Evolutionary conservation across 1,284 basidiomycete species (phyloP).

Genomic region (Ganoderma leucocontextum): DNA sequence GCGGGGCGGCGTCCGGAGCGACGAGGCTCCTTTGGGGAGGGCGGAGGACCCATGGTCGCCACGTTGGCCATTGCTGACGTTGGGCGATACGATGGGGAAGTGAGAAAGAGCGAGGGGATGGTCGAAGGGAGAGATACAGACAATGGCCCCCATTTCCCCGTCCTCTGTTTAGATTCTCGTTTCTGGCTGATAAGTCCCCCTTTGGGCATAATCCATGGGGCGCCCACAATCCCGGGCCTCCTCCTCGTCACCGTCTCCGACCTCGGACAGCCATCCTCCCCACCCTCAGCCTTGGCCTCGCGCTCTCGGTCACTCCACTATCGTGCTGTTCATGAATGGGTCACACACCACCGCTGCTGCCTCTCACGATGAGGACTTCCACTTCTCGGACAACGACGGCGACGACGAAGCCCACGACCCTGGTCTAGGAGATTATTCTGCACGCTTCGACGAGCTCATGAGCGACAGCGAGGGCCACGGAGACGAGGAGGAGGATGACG

Average conservation of each 20-base stretch:
- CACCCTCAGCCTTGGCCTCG: constrained; percentile 17
- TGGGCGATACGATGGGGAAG: constrained; percentile 30
- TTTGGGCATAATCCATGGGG: constrained; percentile 14
- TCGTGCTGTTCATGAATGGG: constrained; percentile 41
- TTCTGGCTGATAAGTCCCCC: constrained; percentile 28
- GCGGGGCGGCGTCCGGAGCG: constrained; percentile 77
- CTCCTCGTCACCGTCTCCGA: constrained; percentile 14
- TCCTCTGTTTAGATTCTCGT: constrained; percentile 25
- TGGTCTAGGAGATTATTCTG: constrained; percentile 67
- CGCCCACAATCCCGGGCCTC: constrained; percentile 19
- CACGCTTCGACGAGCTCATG: constrained; percentile 78
- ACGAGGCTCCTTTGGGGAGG: constrained; percentile 77
- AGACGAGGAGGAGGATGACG: constrained; percentile 28
- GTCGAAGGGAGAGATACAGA: constrained; percentile 31
- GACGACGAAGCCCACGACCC: constrained; percentile 43
- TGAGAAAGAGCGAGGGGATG: constrained; percentile 29
- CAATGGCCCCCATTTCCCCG: constrained; percentile 35
- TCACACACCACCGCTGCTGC: constrained; percentile 31
- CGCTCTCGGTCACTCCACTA: constrained; percentile 2
- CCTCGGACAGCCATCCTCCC: constrained; percentile 15
- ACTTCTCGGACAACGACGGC: constrained; percentile 45
- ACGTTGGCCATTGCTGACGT: constrained; percentile 41
- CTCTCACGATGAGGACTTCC: constrained; percentile 32
- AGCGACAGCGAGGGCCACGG: constrained; percentile 45
- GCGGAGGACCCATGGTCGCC: constrained; percentile 72